Conservation (phyloP, 2,329 filamentous ascomycete species). For the Pseudogymnoascus sp. region DNA sequence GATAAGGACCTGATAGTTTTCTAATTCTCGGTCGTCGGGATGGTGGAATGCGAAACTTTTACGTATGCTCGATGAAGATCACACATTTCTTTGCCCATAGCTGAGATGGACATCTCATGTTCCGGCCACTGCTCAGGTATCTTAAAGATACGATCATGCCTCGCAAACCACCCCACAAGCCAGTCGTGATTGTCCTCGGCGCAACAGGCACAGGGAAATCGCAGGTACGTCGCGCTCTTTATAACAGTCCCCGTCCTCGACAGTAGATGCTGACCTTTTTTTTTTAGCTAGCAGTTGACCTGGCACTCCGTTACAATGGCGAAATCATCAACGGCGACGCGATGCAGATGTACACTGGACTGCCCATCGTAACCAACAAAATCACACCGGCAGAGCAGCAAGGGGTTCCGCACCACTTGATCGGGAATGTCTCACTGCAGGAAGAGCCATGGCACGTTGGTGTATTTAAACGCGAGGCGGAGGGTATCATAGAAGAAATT, state of each 20-base stretch:
- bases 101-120: constrained; percentile 6
- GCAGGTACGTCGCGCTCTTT: constrained; percentile 45
- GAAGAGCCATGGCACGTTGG: constrained; percentile 79
- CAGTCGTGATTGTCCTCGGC: constrained; percentile 74
- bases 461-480: constrained; percentile 64
- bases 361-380: constrained; percentile 95
- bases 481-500: constrained; percentile 66
- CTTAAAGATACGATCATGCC: constrained; percentile 19
- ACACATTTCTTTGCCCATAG: neutral
- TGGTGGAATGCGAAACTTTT: constrained; percentile 17
- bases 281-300: constrained; percentile 58
- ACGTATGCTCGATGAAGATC: neutral
- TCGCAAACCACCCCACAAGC: constrained; percentile 37
- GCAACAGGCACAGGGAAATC: constrained; percentile 93
- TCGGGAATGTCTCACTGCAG: constrained; percentile 67
- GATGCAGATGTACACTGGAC: constrained; percentile 90
- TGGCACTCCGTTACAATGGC: constrained; percentile 75
- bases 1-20: neutral
- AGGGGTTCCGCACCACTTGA: constrained; percentile 78
- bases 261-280: neutral
- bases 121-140: constrained; percentile 7
- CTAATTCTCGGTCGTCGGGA: constrained; percentile 3
- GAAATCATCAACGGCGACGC: constrained; percentile 97
- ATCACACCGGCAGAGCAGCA: constrained; percentile 66
- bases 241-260: constrained; percentile 10